Base-by-base conservation (phyloP, 2,329 filamentous ascomycete species). In the Thelonectria blattea region DNA sequence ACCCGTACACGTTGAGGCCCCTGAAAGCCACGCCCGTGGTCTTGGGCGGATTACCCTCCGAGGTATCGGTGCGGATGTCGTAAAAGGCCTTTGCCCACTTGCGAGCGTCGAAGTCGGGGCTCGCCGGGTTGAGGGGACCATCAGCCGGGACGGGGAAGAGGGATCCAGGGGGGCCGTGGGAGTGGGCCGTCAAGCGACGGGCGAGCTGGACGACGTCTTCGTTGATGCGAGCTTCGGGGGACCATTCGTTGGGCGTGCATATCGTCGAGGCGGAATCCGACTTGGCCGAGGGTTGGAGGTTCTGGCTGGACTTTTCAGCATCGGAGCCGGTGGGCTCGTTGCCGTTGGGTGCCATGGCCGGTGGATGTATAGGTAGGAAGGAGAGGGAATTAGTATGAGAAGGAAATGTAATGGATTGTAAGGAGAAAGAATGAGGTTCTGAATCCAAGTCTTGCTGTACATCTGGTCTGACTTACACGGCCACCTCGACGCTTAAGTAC, bases 1-100 rank as follows among this genome's bases (percentile, higher is more conserved):
- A 90, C 10, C 88, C 87, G 66, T 85, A 85, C 1, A 89, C 85
- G 62, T 83, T 88, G 47, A 91, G 77, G 66, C 89, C 82, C 70
- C 83, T 81, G 74, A 88, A 91, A 17, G 81, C 79, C n/a, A 91
- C 79, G 15, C 88, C 88, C 0, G 84, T 81, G 8, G 83, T 84
- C 63, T 87, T 83, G 68, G 84, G 84, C 11, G 75, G 73, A 63
- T 79, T 79, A 34, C 83, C 86, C 60, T 83, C 81, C 57, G 64
- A 63, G 0, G 56, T 56, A 5, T 68, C 51, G 2, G 47, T 63
- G 1, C 71, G 60, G 1, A 64, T 62, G 11, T 69, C 50, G 52
- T 71, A 71, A 7, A 72, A 74, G 15, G 78, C 78, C 59, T 74
- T 79, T 10, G 78, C 77, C 79, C 79, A 81, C 52, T 76, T 74